phyloP scores from a whole-genome alignment of 1,139 yeast species.

The Blastobotrys malaysiensis region DNA sequence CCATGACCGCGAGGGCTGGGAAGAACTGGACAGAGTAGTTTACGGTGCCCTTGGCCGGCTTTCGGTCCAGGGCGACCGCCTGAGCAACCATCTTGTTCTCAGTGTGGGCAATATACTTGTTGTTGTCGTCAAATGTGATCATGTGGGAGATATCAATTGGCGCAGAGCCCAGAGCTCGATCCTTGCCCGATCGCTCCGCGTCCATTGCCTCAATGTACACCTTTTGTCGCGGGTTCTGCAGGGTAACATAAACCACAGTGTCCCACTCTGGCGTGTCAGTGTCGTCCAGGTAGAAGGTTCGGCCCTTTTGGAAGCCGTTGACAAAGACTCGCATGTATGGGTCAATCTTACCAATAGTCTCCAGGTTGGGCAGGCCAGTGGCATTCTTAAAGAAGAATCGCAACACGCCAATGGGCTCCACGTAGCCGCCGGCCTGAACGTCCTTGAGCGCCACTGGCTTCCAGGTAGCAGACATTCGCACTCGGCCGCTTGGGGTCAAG shows the following conservation, averaged over 20 bases:
- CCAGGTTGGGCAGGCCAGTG: constrained; percentile 71
- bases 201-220: constrained; percentile 89
- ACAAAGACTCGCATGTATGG: constrained; percentile 81
- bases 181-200: constrained; percentile 67
- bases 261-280: constrained; percentile 81
- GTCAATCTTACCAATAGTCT: constrained; percentile 83
- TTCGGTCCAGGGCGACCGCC: constrained; percentile 56
- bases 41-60: constrained; percentile 77
- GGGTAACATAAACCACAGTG: constrained; percentile 73
- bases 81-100: constrained; percentile 55
- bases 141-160: constrained; percentile 56
- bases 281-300: constrained; percentile 68
- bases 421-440: constrained; percentile 60
- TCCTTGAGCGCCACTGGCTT: constrained; percentile 73
- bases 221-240: constrained; percentile 75
- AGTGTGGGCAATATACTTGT: constrained; percentile 56
- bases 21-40: constrained; percentile 72
- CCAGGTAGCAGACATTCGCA: constrained; percentile 69
- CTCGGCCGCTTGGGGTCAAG: constrained; percentile 60
- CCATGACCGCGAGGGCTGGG: constrained; percentile 72
- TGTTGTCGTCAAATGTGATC: constrained; percentile 49
- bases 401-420: constrained; percentile 89
- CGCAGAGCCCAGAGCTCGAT: constrained; percentile 79
- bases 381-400: constrained; percentile 71
- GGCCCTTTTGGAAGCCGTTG: constrained; percentile 68